These are phyloP conservation scores for Noccaea bulbosa DNA, from an alignment of 345 rosid species.

Conservation along the genomic window DNA sequence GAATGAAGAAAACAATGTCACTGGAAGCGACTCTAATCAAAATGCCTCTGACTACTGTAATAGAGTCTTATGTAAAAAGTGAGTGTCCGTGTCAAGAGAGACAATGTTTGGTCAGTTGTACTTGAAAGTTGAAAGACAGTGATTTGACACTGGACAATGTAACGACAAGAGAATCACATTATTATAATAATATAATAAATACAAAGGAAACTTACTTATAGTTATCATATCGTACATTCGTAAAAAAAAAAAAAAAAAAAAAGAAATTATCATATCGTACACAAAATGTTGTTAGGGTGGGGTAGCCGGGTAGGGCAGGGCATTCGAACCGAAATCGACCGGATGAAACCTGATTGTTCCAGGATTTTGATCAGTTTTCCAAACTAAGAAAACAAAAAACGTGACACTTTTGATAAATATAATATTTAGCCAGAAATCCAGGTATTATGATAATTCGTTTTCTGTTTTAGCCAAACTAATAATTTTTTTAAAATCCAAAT, in stretches of 20 bases:
- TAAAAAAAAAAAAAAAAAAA: too few relatives aligned
- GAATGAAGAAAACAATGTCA: conserved; percentile 11
- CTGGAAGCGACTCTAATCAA: conserved; percentile 12
- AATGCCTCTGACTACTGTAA: not conserved
- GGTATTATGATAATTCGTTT: too few relatives aligned
- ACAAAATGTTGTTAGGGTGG: not conserved
- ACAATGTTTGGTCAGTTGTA: conserved; percentile 34
- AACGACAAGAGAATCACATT: conserved; percentile 21
- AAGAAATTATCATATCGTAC: too few relatives aligned
- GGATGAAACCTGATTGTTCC: not conserved
- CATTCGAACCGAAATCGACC: conserved; percentile 2
- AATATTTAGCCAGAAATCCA: too few relatives aligned
- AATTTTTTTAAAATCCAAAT: not conserved
- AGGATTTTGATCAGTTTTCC: not conserved
- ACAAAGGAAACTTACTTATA: not conserved
- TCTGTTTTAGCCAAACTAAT: too few relatives aligned
- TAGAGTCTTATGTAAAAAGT: conserved; percentile 11
- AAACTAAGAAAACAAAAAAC: too few relatives aligned
- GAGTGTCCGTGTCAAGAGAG: conserved; percentile 19
- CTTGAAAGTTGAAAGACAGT: conserved; percentile 23
- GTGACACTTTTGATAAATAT: too few relatives aligned
- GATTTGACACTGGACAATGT: conserved; percentile 37
- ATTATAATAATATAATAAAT: not conserved
- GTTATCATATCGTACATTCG: too few relatives aligned
- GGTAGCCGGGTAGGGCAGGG: conserved; percentile 2